Evolutionary conservation across 2,329 filamentous ascomycete species (phyloP).

Genomic region (Davidsoniella neocaledoniae): DNA sequence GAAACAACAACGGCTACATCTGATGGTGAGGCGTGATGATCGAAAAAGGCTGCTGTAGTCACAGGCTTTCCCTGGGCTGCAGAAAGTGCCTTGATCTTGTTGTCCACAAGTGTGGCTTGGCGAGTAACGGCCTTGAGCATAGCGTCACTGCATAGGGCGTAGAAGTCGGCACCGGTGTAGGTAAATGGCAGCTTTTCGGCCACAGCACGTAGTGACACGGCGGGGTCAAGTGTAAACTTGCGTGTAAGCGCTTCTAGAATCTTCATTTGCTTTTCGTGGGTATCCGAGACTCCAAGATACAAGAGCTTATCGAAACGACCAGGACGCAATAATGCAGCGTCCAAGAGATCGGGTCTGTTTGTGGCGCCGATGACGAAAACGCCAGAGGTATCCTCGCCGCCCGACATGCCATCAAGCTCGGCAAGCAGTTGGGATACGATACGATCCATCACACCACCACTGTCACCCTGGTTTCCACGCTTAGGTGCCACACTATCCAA

Average conservation of each 20-base stretch:
- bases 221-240: conserved; percentile 80
- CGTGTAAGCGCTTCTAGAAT: conserved; percentile 88
- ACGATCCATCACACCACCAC: conserved; percentile 93
- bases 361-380: conserved; percentile 96
- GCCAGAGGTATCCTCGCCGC: conserved; percentile 43
- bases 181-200: conserved; percentile 74
- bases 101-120: conserved; percentile 68
- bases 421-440: conserved; percentile 91
- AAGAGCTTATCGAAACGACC: conserved; percentile 98
- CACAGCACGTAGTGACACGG: conserved; percentile 57
- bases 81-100: conserved; percentile 60
- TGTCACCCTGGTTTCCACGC: conserved; percentile 91
- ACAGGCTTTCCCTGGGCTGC: conserved; percentile 34
- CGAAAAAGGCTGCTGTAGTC: conserved; percentile 87
- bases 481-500: conserved; percentile 89
- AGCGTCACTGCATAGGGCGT: conserved; percentile 89
- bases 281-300: conserved; percentile 90
- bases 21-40: conserved; percentile 67
- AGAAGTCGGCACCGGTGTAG: conserved; percentile 94
- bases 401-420: conserved; percentile 91
- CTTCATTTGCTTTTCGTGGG: conserved; percentile 86
- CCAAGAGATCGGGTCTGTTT: conserved; percentile 82
- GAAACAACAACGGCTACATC: conserved; percentile 79
- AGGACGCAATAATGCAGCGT: conserved; percentile 74
- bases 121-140: conserved; percentile 98